Conservation (phyloP, 495 filamentous ascomycete genomes). For the Amniculicola lignicola region DNA sequence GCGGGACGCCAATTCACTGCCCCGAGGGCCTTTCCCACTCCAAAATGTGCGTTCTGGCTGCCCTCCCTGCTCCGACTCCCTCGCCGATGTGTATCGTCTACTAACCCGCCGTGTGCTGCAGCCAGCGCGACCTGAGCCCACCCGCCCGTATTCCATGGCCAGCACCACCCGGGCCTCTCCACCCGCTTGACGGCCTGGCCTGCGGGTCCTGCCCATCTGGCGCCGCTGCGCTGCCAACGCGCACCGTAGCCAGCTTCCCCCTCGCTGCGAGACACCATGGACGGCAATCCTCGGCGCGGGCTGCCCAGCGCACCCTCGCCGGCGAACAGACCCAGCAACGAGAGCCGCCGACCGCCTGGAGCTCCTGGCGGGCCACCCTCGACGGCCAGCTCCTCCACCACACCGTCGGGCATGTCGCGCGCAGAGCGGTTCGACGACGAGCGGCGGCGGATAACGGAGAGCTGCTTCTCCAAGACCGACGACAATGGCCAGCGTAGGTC, state of each 20-base stretch:
- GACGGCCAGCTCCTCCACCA: conserved; percentile 2
- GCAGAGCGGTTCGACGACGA: conserved; percentile 95
- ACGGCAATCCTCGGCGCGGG: conserved; percentile 24
- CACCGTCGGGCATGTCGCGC: conserved; percentile 48
- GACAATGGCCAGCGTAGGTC: conserved; percentile 72
- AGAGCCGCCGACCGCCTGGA: conserved; percentile 21
- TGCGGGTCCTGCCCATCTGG: neutral
- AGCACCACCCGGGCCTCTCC: neutral
- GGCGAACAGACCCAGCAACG: conserved; percentile 23
- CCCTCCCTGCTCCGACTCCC: too few relatives aligned
- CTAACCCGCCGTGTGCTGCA: too few relatives aligned
- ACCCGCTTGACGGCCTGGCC: conserved; percentile 11
- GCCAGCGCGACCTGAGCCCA: too few relatives aligned
- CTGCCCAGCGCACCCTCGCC: conserved; percentile 6
- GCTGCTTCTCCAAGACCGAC: conserved; percentile 87
- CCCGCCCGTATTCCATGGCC: neutral
- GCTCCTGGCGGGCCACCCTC: conserved; percentile 22
- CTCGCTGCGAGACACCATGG: conserved; percentile 18
- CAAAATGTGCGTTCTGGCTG: too few relatives aligned
- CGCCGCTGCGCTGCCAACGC: neutral
- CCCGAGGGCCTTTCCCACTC: too few relatives aligned
- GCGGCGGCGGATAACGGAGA: conserved; percentile 86
- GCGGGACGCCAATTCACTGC: neutral
- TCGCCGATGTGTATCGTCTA: too few relatives aligned
- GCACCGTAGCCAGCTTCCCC: neutral